Evolutionary conservation across 495 filamentous ascomycete species (phyloP).

Genomic region (Aspergillus steynii): DNA sequence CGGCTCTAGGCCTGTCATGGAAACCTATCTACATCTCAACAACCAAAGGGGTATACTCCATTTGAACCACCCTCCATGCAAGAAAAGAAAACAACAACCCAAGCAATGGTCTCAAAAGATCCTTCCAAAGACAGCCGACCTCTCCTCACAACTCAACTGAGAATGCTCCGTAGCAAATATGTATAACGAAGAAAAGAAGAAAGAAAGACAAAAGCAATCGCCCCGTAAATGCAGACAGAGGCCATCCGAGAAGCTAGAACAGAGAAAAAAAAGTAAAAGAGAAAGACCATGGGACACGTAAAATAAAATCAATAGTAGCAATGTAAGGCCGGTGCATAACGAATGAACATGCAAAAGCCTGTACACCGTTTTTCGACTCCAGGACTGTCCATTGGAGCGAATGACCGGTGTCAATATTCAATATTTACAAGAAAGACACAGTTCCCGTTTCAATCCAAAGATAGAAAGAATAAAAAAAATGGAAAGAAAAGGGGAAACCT

Average conservation of each 20-base stretch:
- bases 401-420: conserved; percentile 28
- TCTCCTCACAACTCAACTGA: conserved; percentile 27
- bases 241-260: conserved; percentile 13
- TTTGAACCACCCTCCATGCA: conserved; percentile 39
- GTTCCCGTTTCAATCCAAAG: conserved; percentile 3
- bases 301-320: conserved; percentile 4
- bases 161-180: conserved; percentile 24
- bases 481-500: conserved; percentile 22
- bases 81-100: conserved; percentile 31
- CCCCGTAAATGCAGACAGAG: conserved; percentile 33
- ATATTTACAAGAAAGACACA: conserved; percentile 43
- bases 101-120: conserved; percentile 8
- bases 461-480: neutral
- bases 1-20: neutral
- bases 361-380: conserved; percentile 5
- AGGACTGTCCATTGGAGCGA: conserved; percentile 7
- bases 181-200: conserved; percentile 17
- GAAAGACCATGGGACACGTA: conserved; percentile 21
- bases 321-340: conserved; percentile 15
- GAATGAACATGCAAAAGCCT: conserved; percentile 4
- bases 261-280: conserved; percentile 1
- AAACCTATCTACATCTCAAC: conserved; percentile 16
- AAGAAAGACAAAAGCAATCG: conserved; percentile 24
- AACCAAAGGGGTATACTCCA: conserved; percentile 42
- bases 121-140: conserved; percentile 18